phyloP scores from a whole-genome alignment of 495 filamentous ascomycete genomes.

The Staphylotrichum tortipilum region DNA sequence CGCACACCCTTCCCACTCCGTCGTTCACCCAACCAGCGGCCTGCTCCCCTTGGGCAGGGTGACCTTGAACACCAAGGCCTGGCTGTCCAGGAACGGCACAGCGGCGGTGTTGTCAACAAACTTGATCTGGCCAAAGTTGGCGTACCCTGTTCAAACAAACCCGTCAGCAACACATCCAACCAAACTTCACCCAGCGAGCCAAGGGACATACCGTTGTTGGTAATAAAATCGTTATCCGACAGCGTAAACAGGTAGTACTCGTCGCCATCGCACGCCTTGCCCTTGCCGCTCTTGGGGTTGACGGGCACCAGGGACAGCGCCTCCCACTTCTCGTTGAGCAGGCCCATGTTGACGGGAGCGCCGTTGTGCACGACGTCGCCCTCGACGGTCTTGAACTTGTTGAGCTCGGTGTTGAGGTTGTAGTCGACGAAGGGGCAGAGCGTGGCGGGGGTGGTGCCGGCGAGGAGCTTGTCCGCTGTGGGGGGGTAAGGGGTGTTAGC shows the following conservation, averaged over 20 bases:
- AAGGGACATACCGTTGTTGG: conserved; percentile 59
- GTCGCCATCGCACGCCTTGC: no score
- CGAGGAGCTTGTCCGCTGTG: conserved; percentile 12
- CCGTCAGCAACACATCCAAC: no score
- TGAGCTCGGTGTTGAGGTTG: conserved; percentile 61
- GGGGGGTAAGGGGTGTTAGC: no score
- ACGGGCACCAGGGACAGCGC: conserved; percentile 57
- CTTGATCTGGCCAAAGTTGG: conserved; percentile 52
- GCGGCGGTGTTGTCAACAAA: conserved; percentile 48
- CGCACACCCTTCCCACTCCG: no score
- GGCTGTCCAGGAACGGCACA: conserved; percentile 58
- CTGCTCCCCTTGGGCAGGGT: conserved; percentile 38
- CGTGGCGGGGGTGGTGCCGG: conserved; percentile 49
- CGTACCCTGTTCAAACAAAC: no score
- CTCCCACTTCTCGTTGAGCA: conserved; percentile 80
- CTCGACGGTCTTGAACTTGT: conserved; percentile 41
- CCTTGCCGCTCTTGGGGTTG: conserved; percentile 27
- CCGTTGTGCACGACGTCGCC: conserved; percentile 9
- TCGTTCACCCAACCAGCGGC: no score
- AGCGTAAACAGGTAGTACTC: conserved; percentile 64
- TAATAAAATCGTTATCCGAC: conserved; percentile 76
- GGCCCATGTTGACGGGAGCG: conserved; percentile 4
- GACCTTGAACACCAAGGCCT: conserved; percentile 66
- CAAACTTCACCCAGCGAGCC: no score
- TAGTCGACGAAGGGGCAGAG: conserved; percentile 68